Evolutionary conservation across 257 asterid genomes (phyloP), one percentile per base, ranked within the genome.

Genomic region (Solanum pinnatisectum): DNA sequence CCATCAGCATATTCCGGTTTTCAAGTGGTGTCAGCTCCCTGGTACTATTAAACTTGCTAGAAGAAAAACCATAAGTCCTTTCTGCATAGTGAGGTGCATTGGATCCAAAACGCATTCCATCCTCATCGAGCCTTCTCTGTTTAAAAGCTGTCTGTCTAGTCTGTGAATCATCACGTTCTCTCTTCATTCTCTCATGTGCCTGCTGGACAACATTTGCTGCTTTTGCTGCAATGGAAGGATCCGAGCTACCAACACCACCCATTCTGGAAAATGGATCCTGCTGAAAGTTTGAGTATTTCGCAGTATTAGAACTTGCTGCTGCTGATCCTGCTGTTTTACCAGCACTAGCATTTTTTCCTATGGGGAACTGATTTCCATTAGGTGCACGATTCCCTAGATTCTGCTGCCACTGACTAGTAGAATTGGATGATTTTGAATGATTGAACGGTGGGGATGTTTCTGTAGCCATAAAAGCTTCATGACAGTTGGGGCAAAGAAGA

Each of bases 401-500:
- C 65, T 88, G 91, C 73, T 60, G 91, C 76, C 60, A 90, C 87
- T 87, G 92, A 30, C 85, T 87, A 78, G 94, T 74, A 15, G 85
- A 89, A 67, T 88, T 77, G 12, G 94, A 70, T 18, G 93, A 37
- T 88, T 88, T 89, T 10, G 91, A 72, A 83, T 39, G 86, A 87
- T 84, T 78, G 84, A 88, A 83, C 20, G 98, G 98, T 16, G 96
- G 92, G 82, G 94, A 87, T 52, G 94, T 93, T 92, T 94, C 94
- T 25, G 87, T 78, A 79, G 98, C 98, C 77, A 18, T 42, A 89
- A 95, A 95, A 63, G 94, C 94, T 90, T 91, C 88, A 20, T 87
- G 91, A 79, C 98, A 95, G 79, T 92, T 92, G 30, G 94, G 95
- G 88, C 98, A 94, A 86, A 93, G 94, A 87, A 95, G 98, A 86